These are phyloP conservation scores for Annulohypoxylon maeteangense DNA, from an alignment of 495 filamentous ascomycete species.

Conservation along the genomic window DNA sequence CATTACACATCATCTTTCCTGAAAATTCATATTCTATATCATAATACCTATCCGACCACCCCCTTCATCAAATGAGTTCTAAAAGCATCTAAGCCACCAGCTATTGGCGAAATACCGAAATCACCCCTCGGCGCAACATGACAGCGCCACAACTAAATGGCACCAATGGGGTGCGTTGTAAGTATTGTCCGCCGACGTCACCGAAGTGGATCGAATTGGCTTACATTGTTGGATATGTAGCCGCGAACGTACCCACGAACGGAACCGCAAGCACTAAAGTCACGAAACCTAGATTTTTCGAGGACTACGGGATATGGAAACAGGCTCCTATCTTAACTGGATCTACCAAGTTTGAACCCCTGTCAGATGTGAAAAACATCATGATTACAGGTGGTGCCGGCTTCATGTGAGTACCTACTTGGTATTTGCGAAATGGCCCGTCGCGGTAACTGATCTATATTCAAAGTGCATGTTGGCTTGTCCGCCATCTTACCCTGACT, in stretches of 20 bases:
- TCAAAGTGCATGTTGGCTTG: conserved; percentile 72
- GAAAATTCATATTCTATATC: conserved; percentile 21
- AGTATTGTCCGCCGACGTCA: conserved; percentile 18
- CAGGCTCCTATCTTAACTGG: conserved; percentile 72
- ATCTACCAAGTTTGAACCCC: conserved; percentile 70
- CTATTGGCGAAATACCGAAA: conserved; percentile 22
- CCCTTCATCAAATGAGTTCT: conserved; percentile 3
- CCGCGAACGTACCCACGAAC: not conserved
- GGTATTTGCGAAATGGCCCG: conserved; percentile 2
- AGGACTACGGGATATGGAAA: conserved; percentile 68
- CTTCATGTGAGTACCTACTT: conserved; percentile 70
- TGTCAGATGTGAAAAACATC: conserved; percentile 72
- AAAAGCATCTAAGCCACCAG: not conserved
- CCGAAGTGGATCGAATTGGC: not conserved
- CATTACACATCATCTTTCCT: conserved; percentile 24
- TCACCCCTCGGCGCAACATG: conserved; percentile 30
- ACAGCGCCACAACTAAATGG: conserved; percentile 39
- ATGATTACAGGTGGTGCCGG: conserved; percentile 78
- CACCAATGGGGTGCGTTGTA: conserved; percentile 47
- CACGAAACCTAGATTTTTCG: conserved; percentile 55
- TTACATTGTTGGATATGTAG: conserved; percentile 25
- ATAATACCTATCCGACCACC: conserved; percentile 1
- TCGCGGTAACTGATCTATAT: conserved; percentile 20
- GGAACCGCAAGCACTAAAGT: conserved; percentile 23
- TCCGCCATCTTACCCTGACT: conserved; percentile 72